Evolutionary conservation across 371 early-diverging fungal genomes (phyloP).

Genomic region (Mucor velutinosus): DNA sequence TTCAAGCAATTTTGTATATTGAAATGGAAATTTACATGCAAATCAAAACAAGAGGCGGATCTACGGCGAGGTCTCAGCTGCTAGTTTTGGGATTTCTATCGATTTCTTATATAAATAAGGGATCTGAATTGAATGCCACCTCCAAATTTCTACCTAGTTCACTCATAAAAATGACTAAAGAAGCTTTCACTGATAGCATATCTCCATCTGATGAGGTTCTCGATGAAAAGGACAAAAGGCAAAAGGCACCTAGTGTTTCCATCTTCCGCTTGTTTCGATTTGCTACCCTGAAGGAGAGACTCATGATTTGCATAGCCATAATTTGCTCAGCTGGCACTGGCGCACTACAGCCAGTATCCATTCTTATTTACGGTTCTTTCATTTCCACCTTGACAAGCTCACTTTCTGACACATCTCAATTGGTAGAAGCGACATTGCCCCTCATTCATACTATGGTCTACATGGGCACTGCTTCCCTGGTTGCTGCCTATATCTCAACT

Average conservation of each 20-base stretch:
- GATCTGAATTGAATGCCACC: not conserved
- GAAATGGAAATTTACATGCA: not conserved
- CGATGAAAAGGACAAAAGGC: not conserved
- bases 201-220: not conserved
- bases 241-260: slow-evolving; percentile 27
- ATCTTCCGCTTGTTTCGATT: slow-evolving; percentile 41
- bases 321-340: slow-evolving; percentile 35
- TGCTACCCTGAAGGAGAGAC: slow-evolving; percentile 21
- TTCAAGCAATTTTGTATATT: not conserved
- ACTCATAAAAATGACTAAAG: not conserved
- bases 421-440: slow-evolving; percentile 17
- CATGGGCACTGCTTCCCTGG: slow-evolving; percentile 34
- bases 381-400: slow-evolving; percentile 13
- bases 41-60: not conserved
- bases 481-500: slow-evolving; percentile 35
- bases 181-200: not conserved
- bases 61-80: not conserved
- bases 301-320: slow-evolving; percentile 27
- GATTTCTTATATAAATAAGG: not conserved
- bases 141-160: not conserved
- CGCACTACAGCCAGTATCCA: slow-evolving; percentile 38
- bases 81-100: not conserved
- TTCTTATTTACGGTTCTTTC: slow-evolving; percentile 38
- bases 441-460: slow-evolving; percentile 36
- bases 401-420: not conserved